Base-by-base conservation (phyloP, 257 asterid genomes). In the Lantana camara region DNA sequence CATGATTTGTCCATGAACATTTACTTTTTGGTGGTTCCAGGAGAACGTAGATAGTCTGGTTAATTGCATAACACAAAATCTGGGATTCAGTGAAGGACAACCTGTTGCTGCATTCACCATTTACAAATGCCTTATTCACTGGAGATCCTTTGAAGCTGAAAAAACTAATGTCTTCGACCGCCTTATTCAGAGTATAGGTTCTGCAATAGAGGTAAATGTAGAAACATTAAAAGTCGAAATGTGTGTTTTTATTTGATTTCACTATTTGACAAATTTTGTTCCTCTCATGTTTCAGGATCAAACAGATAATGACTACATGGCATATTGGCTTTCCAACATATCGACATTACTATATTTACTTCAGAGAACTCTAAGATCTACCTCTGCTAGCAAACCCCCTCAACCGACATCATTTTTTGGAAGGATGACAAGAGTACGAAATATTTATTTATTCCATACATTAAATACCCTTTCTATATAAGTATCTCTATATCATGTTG, bases 251-350 rank as follows among this genome's bases (percentile, higher is more conserved):
- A 13, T 12, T 49, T 13, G 23, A 51, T 50, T 50, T 38, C 7
- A 29, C 3, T 34, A 17, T 24, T 68, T 19, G 10, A 32, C 20
- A 23, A 13, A 2, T 23, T 52, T n/a, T 35, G 19, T 52, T 64
- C 5, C 32, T 29, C 42, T 54, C 40, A 34, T 65, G 50, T 30
- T 70, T 57, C 92, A 87, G 95, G 82, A 82, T 7, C 80, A 87
- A 76, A 54, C 78, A 40, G 75, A 84, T 75, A 80, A 73, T 48
- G 63, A 66, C 38, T 65, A 61, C 75, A 80, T 87, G 84, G 80
- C 87, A 45, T 87, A 87, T 72, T 87, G 95, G 95, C 84, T 87
- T 60, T 84, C 84, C 68, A 87, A 87, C 71, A 76, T 87, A 58
- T 81, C 92, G 27, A 82, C 82, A 0, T 70, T 87, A 66, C 72